Percentiles rank a stretch among this genome's conserved stretches.
Conservation (phyloP, 345 rosid species). For the Angophora floribunda region DNA sequence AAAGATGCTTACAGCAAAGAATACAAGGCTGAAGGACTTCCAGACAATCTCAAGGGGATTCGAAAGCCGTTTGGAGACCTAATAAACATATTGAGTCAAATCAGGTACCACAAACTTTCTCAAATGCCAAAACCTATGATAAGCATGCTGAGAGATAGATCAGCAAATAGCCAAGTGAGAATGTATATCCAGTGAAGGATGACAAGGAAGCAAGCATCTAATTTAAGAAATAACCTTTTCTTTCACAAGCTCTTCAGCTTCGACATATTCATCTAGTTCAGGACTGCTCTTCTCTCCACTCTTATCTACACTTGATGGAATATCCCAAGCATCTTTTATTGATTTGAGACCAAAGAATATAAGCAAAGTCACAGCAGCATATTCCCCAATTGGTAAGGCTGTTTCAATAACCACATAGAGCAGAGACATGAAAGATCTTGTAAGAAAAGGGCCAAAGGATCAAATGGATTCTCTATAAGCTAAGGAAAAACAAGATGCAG, state of each 20-base stretch:
- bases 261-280: conserved; percentile 72
- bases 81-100: not conserved
- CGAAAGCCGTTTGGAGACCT: conserved; percentile 70
- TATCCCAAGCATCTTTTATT: conserved; percentile 94
- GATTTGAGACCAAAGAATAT: conserved; percentile 94
- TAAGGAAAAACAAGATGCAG: not conserved
- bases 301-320: conserved; percentile 49
- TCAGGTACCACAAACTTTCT: not conserved
- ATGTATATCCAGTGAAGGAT: not conserved
- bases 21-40: conserved; percentile 95
- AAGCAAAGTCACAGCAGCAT: conserved; percentile 85
- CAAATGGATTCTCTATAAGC: not conserved
- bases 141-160: not conserved
- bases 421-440: not conserved
- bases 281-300: conserved; percentile 40
- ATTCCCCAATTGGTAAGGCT: conserved; percentile 97
- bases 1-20: conserved; percentile 78
- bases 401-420: conserved; percentile 11
- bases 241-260: conserved; percentile 96
- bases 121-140: not conserved
- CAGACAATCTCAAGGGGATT: conserved; percentile 85
- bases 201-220: not conserved
- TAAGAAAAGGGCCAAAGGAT: not conserved
- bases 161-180: not conserved
- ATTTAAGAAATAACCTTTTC: conserved; percentile 37